These are phyloP conservation scores for Biancaea sappan DNA, from an alignment of 306 rosid genomes.

Conservation along the genomic window DNA sequence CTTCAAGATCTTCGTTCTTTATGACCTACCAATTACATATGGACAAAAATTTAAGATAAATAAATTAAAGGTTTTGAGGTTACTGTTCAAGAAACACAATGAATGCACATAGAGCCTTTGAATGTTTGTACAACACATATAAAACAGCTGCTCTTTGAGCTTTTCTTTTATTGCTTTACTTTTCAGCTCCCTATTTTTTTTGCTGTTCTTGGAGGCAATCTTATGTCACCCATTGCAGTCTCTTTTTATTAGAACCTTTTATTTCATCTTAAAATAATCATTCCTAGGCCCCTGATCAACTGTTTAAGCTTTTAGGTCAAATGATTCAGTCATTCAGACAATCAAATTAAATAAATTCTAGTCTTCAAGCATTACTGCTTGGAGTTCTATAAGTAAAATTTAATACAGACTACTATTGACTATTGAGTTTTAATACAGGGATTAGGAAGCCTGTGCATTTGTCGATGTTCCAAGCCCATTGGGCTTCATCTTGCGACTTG, in stretches of 20 bases:
- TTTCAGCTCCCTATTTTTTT: not conserved
- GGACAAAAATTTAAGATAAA: not conserved
- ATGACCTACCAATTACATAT: conserved; percentile 53
- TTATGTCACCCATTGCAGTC: not conserved
- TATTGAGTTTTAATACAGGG: not conserved
- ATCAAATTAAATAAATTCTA: not conserved
- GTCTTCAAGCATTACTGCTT: not conserved
- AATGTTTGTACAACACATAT: conserved; percentile 9
- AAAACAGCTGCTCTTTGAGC: conserved; percentile 3
- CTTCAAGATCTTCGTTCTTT: conserved; percentile 87
- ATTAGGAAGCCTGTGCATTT: not conserved
- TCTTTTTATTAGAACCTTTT: not conserved
- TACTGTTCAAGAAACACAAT: conserved; percentile 18
- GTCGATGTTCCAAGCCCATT: not conserved
- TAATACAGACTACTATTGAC: not conserved
- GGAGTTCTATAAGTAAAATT: not conserved
- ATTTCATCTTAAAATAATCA: not conserved
- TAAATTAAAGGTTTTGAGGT: conserved; percentile 2
- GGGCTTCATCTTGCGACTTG: not conserved
- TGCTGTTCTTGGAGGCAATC: not conserved
- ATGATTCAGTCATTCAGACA: not conserved
- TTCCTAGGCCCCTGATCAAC: not conserved
- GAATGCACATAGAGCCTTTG: conserved; percentile 1
- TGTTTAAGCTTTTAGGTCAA: not conserved
- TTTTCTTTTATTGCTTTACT: not conserved